A percentile compares a stretch with the other conserved stretches of the same genome.
These are phyloP conservation scores for Actinidia chinensis DNA, from an alignment of 179 eudicot genomes.

Conservation along the genomic window DNA sequence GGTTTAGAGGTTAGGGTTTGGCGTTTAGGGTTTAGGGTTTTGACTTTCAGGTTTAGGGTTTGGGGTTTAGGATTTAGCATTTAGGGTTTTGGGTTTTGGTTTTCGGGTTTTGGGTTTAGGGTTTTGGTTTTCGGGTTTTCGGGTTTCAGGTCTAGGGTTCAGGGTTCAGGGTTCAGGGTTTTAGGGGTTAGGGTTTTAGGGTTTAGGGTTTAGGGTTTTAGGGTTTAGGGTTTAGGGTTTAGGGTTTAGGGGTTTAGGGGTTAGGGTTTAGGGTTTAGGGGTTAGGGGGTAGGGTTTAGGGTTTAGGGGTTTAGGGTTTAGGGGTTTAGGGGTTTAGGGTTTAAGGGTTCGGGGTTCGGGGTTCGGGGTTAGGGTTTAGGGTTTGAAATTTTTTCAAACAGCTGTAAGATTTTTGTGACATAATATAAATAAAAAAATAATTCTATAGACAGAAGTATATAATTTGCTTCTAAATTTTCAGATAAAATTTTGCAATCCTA, in stretches of 20 bases:
- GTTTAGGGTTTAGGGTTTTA: background rate
- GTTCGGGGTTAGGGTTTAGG: background rate
- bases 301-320: background rate
- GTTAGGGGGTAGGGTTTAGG: conserved; percentile 19
- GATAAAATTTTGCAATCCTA: too few relatives aligned
- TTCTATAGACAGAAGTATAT: too few relatives aligned
- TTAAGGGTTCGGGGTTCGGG: background rate
- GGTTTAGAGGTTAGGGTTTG: background rate
- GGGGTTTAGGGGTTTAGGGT: background rate
- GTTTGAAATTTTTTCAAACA: background rate
- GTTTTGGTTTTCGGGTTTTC: background rate
- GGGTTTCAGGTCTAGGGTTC: background rate
- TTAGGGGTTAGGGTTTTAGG: conserved; percentile 8
- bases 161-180: conserved; percentile 5
- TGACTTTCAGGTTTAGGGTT: conserved; percentile 16
- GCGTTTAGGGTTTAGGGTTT: conserved; percentile 17
- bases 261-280: conserved; percentile 14
- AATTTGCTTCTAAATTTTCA: too few relatives aligned
- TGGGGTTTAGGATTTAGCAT: conserved; percentile 8
- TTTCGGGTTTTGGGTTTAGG: background rate
- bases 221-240: conserved; percentile 21
- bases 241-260: conserved; percentile 20
- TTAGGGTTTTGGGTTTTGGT: conserved; percentile 2
- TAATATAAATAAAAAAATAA: too few relatives aligned
- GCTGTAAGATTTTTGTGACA: too few relatives aligned